These are phyloP conservation scores for Allium cepa DNA, from an alignment of 106 monocot genomes.

Conservation along the genomic window DNA sequence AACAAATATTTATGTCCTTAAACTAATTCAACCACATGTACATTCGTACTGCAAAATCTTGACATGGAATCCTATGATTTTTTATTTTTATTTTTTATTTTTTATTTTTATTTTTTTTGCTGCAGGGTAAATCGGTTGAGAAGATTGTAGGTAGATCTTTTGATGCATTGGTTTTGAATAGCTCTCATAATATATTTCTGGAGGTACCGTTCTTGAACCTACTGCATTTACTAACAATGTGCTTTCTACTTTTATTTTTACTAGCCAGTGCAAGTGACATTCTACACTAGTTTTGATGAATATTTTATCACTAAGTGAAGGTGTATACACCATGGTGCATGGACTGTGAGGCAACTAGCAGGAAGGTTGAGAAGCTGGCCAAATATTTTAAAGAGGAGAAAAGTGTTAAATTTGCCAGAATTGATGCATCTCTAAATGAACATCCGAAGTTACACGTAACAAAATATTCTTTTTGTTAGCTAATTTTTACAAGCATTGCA, in stretches of 20 bases:
- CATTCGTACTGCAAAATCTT: no score
- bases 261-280: no score
- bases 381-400: conserved; percentile 51
- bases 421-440: conserved; percentile 90
- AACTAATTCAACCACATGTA: no score
- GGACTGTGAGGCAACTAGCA: conserved; percentile 76
- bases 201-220: conserved; percentile 44
- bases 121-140: conserved; percentile 57
- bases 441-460: conserved; percentile 84
- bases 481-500: no score
- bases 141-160: conserved; percentile 91
- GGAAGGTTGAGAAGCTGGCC: conserved; percentile 67
- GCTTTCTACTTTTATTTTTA: no score
- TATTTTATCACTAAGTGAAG: conserved; percentile 17
- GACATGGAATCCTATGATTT: no score
- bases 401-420: conserved; percentile 69
- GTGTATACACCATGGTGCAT: conserved; percentile 86
- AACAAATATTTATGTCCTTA: no score
- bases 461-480: no score
- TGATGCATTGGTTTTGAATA: conserved; percentile 60
- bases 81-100: no score
- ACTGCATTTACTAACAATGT: neutral
- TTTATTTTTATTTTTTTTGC: no score
- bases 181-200: conserved; percentile 67
- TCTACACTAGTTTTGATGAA: neutral